phyloP scores from a whole-genome alignment of 371 early-diverging fungal genomes.

The Rhizomucor miehei region DNA sequence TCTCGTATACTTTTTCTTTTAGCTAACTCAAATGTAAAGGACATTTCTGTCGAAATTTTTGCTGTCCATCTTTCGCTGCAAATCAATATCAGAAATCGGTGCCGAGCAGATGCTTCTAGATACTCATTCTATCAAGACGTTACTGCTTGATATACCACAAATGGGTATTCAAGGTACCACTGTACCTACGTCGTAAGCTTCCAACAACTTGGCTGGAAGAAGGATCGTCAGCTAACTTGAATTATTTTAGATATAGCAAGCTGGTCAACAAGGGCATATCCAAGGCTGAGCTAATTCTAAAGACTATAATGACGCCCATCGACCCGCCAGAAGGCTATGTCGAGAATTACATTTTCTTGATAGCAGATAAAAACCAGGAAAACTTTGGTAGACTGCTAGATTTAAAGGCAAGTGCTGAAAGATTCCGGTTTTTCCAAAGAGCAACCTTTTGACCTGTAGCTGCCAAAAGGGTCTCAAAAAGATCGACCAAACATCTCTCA shows the following conservation, averaged over 20 bases:
- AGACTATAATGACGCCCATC: conserved; percentile 83
- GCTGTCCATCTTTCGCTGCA: conserved; percentile 66
- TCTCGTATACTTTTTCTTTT: neutral
- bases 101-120: conserved; percentile 93
- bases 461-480: conserved; percentile 49
- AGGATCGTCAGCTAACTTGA: neutral
- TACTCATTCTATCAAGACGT: conserved; percentile 82
- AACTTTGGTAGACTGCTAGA: conserved; percentile 77
- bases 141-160: conserved; percentile 70
- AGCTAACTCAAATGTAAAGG: conserved; percentile 27
- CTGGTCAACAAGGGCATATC: conserved; percentile 78
- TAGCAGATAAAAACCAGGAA: conserved; percentile 62
- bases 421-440: no score
- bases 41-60: conserved; percentile 63
- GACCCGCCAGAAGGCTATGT: conserved; percentile 85
- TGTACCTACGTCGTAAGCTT: conserved; percentile 59
- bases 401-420: conserved; percentile 65
- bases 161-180: conserved; percentile 47
- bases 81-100: conserved; percentile 81
- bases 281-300: conserved; percentile 81
- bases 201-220: neutral
- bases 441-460: no score
- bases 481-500: conserved; percentile 50
- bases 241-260: conserved; percentile 69
- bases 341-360: conserved; percentile 84